These are phyloP conservation scores for Lasiosphaeria ovina DNA, from an alignment of 495 filamentous ascomycete genomes.

Conservation along the genomic window DNA sequence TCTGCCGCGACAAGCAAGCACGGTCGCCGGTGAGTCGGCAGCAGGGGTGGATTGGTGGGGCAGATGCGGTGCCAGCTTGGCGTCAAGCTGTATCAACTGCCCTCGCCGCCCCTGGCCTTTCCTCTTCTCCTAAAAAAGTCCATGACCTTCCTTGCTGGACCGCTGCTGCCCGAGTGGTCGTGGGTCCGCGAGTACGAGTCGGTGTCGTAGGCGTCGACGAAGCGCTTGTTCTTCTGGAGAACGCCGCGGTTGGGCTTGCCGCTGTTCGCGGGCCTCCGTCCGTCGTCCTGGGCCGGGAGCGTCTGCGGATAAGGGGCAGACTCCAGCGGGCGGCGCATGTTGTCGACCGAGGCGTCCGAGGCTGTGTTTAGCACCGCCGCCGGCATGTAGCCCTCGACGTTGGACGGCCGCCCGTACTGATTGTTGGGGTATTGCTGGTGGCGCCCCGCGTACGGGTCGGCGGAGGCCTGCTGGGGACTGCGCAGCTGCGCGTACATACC, in stretches of 20 bases:
- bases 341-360: constrained; percentile 48
- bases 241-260: constrained; percentile 46
- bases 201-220: constrained; percentile 86
- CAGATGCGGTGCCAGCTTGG: too few relatives aligned
- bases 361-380: constrained; percentile 45
- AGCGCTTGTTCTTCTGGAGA: constrained; percentile 81
- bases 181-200: constrained; percentile 59
- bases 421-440: constrained; percentile 4
- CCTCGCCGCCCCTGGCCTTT: constrained; percentile 65
- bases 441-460: constrained; percentile 13
- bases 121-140: constrained; percentile 92
- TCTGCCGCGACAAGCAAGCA: too few relatives aligned
- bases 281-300: constrained; percentile 18
- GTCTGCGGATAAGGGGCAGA: constrained; percentile 36
- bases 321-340: constrained; percentile 28
- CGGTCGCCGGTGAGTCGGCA: too few relatives aligned
- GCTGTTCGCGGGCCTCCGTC: constrained; percentile 25
- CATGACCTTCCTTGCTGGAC: constrained; percentile 90
- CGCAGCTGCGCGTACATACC: constrained; percentile 43
- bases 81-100: constrained; percentile 6
- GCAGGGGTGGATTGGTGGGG: too few relatives aligned
- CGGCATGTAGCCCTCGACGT: constrained; percentile 39
- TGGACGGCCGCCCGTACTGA: constrained; percentile 37
- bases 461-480: constrained; percentile 30
- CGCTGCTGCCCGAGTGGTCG: constrained; percentile 74